Conservation (phyloP, 495 filamentous ascomycete genomes). For the Staphylotrichum tortipilum region DNA sequence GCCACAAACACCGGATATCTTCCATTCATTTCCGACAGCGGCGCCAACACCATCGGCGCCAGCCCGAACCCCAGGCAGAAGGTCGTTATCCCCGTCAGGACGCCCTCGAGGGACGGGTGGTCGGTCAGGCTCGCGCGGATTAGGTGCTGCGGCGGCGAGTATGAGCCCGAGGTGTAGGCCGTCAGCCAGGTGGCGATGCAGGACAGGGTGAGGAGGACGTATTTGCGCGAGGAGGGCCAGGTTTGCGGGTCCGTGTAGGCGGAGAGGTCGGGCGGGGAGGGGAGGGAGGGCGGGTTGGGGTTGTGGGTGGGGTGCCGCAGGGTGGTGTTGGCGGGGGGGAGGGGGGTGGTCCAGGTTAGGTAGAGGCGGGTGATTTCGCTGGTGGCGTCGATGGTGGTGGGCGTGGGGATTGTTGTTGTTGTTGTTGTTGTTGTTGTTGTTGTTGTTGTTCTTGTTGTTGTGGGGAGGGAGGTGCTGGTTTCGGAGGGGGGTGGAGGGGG, state of each 20-base stretch:
- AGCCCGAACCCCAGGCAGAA: slow-evolving; percentile 78
- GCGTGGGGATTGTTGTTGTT: background rate
- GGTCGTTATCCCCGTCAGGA: slow-evolving; percentile 68
- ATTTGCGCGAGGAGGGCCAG: slow-evolving; percentile 64
- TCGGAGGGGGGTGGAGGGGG: too few species aligned
- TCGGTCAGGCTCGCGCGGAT: slow-evolving; percentile 55
- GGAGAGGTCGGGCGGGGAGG: slow-evolving; percentile 57
- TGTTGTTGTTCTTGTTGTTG: too few species aligned
- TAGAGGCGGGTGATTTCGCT: slow-evolving; percentile 55
- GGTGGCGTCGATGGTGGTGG: background rate
- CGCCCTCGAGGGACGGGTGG: slow-evolving; percentile 50
- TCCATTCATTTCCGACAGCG: slow-evolving; percentile 82
- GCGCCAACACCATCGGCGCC: slow-evolving; percentile 85
- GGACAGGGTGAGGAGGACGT: slow-evolving; percentile 62
- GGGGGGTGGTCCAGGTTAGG: slow-evolving; percentile 59
- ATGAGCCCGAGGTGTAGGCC: slow-evolving; percentile 75
- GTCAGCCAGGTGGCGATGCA: slow-evolving; percentile 69
- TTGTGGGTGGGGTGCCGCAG: slow-evolving; percentile 20
- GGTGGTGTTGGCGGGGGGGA: slow-evolving; percentile 50
- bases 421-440: too few species aligned
- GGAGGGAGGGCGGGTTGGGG: slow-evolving; percentile 22
- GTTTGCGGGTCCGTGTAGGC: slow-evolving; percentile 61
- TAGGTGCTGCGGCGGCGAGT: slow-evolving; percentile 56
- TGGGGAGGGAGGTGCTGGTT: too few species aligned
- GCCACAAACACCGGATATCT: slow-evolving; percentile 71